These are phyloP conservation scores for Echinosophora koreensis DNA, from an alignment of 306 rosid genomes.

Conservation along the genomic window DNA sequence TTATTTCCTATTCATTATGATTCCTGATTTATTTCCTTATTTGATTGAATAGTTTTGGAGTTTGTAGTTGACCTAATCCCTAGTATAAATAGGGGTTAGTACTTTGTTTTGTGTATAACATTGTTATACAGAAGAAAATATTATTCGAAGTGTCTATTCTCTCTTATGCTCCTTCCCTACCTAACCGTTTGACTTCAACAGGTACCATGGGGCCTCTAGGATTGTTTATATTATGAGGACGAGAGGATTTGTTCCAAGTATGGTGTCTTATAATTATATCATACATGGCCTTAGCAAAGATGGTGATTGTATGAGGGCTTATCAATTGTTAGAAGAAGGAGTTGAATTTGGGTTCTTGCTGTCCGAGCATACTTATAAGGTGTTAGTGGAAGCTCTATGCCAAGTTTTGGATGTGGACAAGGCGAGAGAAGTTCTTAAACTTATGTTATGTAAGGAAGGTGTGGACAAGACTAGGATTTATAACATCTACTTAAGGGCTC, in stretches of 20 bases:
- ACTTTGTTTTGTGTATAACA: background rate
- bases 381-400: conserved; percentile 74
- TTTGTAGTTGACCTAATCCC: background rate
- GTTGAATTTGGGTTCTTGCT: conserved; percentile 65
- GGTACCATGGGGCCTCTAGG: conserved; percentile 79
- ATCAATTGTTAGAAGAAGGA: conserved; percentile 81
- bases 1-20: background rate
- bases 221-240: conserved; percentile 79
- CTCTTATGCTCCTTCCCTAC: background rate
- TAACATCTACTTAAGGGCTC: conserved; percentile 83
- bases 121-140: background rate
- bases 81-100: background rate
- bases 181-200: background rate
- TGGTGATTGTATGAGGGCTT: conserved; percentile 83
- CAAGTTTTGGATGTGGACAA: conserved; percentile 58
- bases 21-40: background rate
- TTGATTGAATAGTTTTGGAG: background rate
- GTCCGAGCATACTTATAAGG: conserved; percentile 73
- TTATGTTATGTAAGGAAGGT: conserved; percentile 64
- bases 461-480: conserved; percentile 73
- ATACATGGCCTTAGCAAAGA: conserved; percentile 86
- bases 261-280: conserved; percentile 64
- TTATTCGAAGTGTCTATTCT: background rate
- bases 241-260: conserved; percentile 66
- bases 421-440: conserved; percentile 71